Evolutionary conservation across 2,329 filamentous ascomycete species (phyloP).

Genomic region (Helotiales sp.): DNA sequence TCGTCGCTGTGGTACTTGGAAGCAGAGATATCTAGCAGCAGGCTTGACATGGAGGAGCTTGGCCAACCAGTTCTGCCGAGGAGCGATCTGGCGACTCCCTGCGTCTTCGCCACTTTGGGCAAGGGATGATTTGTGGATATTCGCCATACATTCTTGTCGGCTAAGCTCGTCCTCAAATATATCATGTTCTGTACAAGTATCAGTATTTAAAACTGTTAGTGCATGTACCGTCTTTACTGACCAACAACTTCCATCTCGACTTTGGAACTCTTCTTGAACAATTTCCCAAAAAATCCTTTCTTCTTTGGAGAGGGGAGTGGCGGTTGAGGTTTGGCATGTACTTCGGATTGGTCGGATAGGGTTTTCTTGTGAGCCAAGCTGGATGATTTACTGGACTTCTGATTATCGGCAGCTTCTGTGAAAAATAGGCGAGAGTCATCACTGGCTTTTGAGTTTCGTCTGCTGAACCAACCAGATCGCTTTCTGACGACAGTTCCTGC

Average conservation of each 20-base stretch:
- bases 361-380: neutral
- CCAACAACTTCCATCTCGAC: slow-evolving; percentile 31
- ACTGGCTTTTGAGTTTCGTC: slow-evolving; percentile 31
- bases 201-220: slow-evolving; percentile 18
- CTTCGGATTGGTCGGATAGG: neutral
- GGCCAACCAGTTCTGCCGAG: slow-evolving; percentile 83
- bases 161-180: slow-evolving; percentile 29
- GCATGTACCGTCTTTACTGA: slow-evolving; percentile 19
- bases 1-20: slow-evolving; percentile 69
- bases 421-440: slow-evolving; percentile 20
- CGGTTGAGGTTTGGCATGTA: slow-evolving; percentile 8
- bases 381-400: neutral
- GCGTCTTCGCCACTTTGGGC: slow-evolving; percentile 34
- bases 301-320: slow-evolving; percentile 25
- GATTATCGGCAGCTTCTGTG: slow-evolving; percentile 8
- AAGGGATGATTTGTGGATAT: slow-evolving; percentile 26
- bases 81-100: slow-evolving; percentile 52
- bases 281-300: slow-evolving; percentile 29
- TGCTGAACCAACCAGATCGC: slow-evolving; percentile 36
- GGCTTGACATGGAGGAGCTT: slow-evolving; percentile 90
- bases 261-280: slow-evolving; percentile 33
- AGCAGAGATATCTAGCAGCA: slow-evolving; percentile 71
- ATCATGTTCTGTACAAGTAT: slow-evolving; percentile 29
- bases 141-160: slow-evolving; percentile 26
- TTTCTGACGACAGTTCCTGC: slow-evolving; percentile 31